Conservation (phyloP, 73 alveolate genomes). For the Paramecium biaurelia region DNA sequence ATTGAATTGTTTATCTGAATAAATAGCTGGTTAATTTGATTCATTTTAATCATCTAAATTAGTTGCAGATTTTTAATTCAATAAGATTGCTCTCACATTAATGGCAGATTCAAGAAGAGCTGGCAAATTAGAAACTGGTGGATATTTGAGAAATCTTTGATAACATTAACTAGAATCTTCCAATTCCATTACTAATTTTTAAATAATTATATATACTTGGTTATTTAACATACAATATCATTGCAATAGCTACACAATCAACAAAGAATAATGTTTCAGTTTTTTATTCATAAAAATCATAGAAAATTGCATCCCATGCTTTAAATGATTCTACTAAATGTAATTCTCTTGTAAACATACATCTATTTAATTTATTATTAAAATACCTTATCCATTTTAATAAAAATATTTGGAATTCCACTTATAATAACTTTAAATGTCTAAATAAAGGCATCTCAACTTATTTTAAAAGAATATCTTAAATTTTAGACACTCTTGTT, state of each 20-base stretch:
- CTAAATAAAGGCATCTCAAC: slow-evolving; percentile 60
- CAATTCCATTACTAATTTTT: slow-evolving; percentile 49
- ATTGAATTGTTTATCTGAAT: slow-evolving; percentile 11
- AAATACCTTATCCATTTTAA: slow-evolving; percentile 59
- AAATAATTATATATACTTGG: background rate
- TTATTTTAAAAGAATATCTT: slow-evolving; percentile 43
- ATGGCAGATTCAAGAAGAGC: slow-evolving; percentile 28
- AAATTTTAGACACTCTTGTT: slow-evolving; percentile 49
- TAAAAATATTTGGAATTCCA: slow-evolving; percentile 57
- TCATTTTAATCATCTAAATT: background rate
- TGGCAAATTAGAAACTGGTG: slow-evolving; percentile 36
- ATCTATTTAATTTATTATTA: background rate
- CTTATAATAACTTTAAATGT: slow-evolving; percentile 55
- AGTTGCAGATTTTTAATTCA: background rate
- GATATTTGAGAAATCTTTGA: slow-evolving; percentile 59
- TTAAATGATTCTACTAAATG: slow-evolving; percentile 56
- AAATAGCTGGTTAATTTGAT: background rate
- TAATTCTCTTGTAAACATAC: slow-evolving; percentile 63
- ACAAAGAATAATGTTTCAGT: slow-evolving; percentile 44
- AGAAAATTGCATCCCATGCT: slow-evolving; percentile 63
- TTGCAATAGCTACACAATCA: slow-evolving; percentile 58
- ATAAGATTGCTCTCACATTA: background rate
- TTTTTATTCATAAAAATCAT: background rate
- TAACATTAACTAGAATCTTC: slow-evolving; percentile 53
- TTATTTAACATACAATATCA: slow-evolving; percentile 52